phyloP scores from a whole-genome alignment of 2,329 filamentous ascomycete genomes.

The Colletotrichum lupini region DNA sequence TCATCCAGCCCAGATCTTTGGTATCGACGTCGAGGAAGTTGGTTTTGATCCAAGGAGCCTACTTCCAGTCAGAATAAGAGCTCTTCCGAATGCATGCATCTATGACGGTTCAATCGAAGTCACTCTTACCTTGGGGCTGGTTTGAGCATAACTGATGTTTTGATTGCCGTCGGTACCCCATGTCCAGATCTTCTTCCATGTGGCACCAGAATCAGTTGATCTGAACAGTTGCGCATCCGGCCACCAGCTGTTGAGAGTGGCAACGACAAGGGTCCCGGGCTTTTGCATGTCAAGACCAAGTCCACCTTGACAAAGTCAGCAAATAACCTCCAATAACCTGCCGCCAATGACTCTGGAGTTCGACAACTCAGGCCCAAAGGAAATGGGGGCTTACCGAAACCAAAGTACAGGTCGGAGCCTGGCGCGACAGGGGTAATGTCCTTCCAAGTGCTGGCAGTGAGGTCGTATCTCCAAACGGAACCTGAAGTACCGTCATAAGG shows the following conservation, averaged over 20 bases:
- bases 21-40: conserved; percentile 58
- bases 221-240: conserved; percentile 68
- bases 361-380: too few species aligned
- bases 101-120: too few species aligned
- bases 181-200: conserved; percentile 65
- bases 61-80: not conserved
- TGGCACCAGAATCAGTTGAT: conserved; percentile 64
- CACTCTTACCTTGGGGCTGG: conserved; percentile 54
- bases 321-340: too few species aligned
- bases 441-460: conserved; percentile 59
- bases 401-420: conserved; percentile 59
- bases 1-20: conserved; percentile 70
- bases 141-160: conserved; percentile 58
- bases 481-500: conserved; percentile 68
- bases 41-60: conserved; percentile 65
- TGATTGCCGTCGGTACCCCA: conserved; percentile 58
- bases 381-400: conserved; percentile 64
- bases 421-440: conserved; percentile 65
- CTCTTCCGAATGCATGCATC: not conserved
- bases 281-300: conserved; percentile 63
- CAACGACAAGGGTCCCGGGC: conserved; percentile 67
- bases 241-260: conserved; percentile 69
- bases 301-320: conserved; percentile 51
- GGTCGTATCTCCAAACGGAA: conserved; percentile 65
- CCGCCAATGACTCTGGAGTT: too few species aligned